phyloP scores from a whole-genome alignment of 2,329 filamentous ascomycete species.

The Harringtonia lauricola region DNA sequence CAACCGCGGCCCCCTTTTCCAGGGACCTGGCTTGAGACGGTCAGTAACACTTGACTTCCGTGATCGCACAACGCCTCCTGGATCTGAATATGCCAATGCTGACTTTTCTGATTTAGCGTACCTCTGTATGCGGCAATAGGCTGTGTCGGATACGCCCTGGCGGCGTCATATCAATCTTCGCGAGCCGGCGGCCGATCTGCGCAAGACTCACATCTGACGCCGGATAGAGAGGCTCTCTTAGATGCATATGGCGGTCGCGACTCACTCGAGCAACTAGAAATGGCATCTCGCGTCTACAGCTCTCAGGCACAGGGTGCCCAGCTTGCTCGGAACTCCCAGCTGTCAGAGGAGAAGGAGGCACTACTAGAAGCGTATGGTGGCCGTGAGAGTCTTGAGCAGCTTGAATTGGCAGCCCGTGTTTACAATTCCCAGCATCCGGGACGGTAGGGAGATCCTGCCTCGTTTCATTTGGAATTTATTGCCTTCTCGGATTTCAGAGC shows the following conservation, averaged over 20 bases:
- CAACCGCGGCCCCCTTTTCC: constrained; percentile 7
- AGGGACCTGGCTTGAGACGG: constrained; percentile 3
- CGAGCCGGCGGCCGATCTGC: neutral
- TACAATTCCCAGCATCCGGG: constrained; percentile 13
- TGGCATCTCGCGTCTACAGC: no score
- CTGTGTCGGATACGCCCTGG: constrained; percentile 7
- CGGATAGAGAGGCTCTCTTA: constrained; percentile 11
- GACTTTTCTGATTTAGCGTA: constrained; percentile 1
- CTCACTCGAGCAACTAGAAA: constrained; percentile 14
- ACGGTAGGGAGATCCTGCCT: neutral
- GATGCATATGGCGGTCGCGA: constrained; percentile 20
- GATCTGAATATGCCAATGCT: neutral
- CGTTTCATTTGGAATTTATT: no score
- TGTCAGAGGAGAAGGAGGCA: constrained; percentile 5
- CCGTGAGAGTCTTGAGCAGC: constrained; percentile 17
- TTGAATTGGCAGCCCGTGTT: constrained; percentile 18
- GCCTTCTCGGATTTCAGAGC: neutral
- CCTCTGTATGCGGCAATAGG: constrained; percentile 4
- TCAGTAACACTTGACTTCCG: neutral
- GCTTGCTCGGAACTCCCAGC: neutral
- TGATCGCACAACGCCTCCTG: no score
- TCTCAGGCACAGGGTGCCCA: neutral
- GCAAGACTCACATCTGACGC: neutral
- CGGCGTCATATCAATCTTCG: constrained; percentile 1
- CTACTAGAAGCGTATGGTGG: constrained; percentile 21